A percentile compares a stretch with the other conserved stretches of the same genome.
These are phyloP conservation scores for Besnoitia besnoiti DNA, from an alignment of 169 alveolate species.

Conservation along the genomic window DNA sequence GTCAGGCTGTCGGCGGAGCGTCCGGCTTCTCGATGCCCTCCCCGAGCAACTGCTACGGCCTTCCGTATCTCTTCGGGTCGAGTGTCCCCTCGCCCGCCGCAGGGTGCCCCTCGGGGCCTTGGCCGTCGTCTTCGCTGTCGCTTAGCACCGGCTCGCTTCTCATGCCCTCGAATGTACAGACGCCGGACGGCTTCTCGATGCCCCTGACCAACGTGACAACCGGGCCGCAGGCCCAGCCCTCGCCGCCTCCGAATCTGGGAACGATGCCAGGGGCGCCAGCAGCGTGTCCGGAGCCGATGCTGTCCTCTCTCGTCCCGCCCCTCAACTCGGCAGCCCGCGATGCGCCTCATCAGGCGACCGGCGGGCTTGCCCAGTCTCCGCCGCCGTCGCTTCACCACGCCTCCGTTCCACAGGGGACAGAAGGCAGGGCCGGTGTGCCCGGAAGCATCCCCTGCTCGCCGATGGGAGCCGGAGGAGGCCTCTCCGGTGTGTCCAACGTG, in stretches of 20 bases:
- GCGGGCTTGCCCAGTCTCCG: too few relatives aligned
- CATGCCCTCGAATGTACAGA: not conserved
- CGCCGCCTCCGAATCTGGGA: not conserved
- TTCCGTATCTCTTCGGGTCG: not conserved
- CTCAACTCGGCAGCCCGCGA: too few relatives aligned
- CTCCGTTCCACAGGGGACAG: not conserved
- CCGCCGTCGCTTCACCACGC: not conserved
- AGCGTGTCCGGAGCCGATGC: too few relatives aligned
- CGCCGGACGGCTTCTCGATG: not conserved
- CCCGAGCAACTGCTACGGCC: not conserved
- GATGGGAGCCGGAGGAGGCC: too few relatives aligned
- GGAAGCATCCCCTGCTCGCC: too few relatives aligned
- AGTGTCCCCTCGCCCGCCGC: not conserved
- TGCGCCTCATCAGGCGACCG: too few relatives aligned
- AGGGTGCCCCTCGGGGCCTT: not conserved
- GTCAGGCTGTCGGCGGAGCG: too few relatives aligned
- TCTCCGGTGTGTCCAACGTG: too few relatives aligned
- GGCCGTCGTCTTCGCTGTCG: not conserved
- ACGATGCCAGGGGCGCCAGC: not conserved
- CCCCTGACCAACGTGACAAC: too few relatives aligned
- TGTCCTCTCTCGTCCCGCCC: too few relatives aligned
- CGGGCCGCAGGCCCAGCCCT: not conserved
- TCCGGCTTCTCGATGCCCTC: not conserved
- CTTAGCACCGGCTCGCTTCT: not conserved
- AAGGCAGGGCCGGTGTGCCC: not conserved